Base-by-base conservation (phyloP, 78 protist species). In the Carpediemonas membranifera region DNA sequence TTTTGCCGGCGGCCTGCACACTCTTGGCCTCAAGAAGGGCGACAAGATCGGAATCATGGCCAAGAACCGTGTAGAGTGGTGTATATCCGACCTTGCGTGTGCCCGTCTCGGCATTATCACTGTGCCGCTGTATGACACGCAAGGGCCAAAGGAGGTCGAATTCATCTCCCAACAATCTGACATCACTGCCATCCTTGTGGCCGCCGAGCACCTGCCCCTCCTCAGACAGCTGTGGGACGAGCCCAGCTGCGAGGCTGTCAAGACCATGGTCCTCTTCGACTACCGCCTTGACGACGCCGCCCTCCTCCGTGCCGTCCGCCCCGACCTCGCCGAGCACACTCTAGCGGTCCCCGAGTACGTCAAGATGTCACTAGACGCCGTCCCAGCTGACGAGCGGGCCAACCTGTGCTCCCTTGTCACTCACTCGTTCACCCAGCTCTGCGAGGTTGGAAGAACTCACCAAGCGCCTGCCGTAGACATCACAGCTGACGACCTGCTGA, bases 401-500 rank as follows among this genome's bases (percentile, higher is more conserved):
- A 51, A 21, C 21, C 21, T 51, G 21, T 58, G 28, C 37, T 7
- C 9, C 15, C 15, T 51, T 30, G 25, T 14, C 30, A 18, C 25
- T 18, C 66, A 24, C 57, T n/a, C 43, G 15, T 24, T 7, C 15
- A 44, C 31, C 16, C 37, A 19, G 66, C 37, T 44, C 25, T 61
- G 9, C n/a, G 24, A 30, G 18, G 16, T 18, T 11, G 25, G 16
- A 9, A n/a, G 28, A 9, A 9, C 15, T 9, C 13, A 11, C 9
- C 37, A 44, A 44, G 56, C 25, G 37, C 69, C 9, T 1, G 35
- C 53, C 21, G 53, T 34, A 18, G n/a, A n/a, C n/a, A 18, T 36
- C 30, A 27, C 14, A 24, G 78, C 85, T 27, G 72, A 70, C 1
- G 85, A 83, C 69, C 9, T 78, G 11, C 77, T 74, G 41, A 71